These are phyloP conservation scores for Sporothrix sp. DNA, from an alignment of 2,329 filamentous ascomycete species.

Conservation along the genomic window DNA sequence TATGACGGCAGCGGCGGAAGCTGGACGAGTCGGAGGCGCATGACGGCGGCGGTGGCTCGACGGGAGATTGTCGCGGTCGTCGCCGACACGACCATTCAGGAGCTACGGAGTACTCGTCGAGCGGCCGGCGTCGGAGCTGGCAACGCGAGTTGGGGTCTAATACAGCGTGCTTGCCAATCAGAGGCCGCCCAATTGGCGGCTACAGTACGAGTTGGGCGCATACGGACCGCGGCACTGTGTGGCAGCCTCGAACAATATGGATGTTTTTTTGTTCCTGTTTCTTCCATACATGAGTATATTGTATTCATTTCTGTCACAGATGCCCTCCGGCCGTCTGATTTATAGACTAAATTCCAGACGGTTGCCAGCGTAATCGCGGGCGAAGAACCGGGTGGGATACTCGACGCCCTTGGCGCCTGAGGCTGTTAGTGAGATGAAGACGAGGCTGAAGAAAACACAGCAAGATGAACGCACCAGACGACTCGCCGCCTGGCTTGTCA, in stretches of 20 bases:
- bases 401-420: conserved; percentile 42
- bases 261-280: neutral
- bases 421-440: conserved; percentile 20
- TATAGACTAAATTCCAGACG: conserved; percentile 42
- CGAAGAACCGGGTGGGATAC: conserved; percentile 54
- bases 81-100: too few species aligned
- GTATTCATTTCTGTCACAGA: neutral
- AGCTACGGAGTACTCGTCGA: too few species aligned
- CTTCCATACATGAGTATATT: too few species aligned
- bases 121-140: too few species aligned
- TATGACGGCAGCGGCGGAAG: conserved; percentile 29
- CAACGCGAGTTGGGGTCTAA: too few species aligned
- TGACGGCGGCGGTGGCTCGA: neutral
- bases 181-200: neutral
- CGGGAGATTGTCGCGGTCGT: too few species aligned
- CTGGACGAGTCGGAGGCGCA: conserved; percentile 31
- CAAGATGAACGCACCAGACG: conserved; percentile 17
- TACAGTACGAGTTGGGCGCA: conserved; percentile 3
- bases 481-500: conserved; percentile 42
- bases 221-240: neutral
- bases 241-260: neutral
- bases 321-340: neutral
- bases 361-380: conserved; percentile 47
- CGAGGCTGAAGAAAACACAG: neutral
- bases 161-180: neutral